A percentile compares a stretch with the other conserved stretches of the same genome.
These are phyloP conservation scores for Carallia pectinifolia DNA, from an alignment of 345 rosid species.

Conservation along the genomic window DNA sequence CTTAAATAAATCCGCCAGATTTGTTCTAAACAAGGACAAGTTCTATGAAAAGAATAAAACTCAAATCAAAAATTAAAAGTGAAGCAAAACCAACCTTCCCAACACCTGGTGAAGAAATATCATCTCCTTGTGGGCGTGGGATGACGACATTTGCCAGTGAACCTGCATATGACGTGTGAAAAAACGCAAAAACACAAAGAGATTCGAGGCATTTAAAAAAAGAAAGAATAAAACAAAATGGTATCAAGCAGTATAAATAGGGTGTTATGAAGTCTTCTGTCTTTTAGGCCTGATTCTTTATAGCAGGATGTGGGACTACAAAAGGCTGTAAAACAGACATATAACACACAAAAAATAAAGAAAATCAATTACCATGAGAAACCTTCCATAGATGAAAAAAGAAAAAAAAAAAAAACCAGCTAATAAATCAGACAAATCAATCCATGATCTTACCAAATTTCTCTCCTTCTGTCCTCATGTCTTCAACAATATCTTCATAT, in stretches of 20 bases:
- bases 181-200: conserved; percentile 24
- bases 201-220: conserved; percentile 8
- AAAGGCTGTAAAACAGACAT: conserved; percentile 80
- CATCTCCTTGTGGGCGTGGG: conserved; percentile 72
- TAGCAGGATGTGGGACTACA: conserved; percentile 65
- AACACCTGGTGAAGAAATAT: conserved; percentile 32
- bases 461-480: conserved; percentile 85
- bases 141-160: conserved; percentile 67
- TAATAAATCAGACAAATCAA: neutral
- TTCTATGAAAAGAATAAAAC: neutral
- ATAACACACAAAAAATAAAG: conserved; percentile 54
- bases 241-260: conserved; percentile 37
- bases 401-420: too few species aligned
- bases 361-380: conserved; percentile 29
- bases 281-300: conserved; percentile 75
- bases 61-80: neutral
- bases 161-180: conserved; percentile 69
- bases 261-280: conserved; percentile 73
- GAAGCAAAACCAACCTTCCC: conserved; percentile 22
- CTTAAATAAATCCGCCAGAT: too few species aligned
- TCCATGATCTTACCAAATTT: conserved; percentile 65
- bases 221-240: conserved; percentile 1
- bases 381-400: neutral
- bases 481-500: conserved; percentile 88
- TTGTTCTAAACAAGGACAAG: too few species aligned